Base-by-base conservation (phyloP, 768 basidiomycete genomes). In the Psilocybe sp. region DNA sequence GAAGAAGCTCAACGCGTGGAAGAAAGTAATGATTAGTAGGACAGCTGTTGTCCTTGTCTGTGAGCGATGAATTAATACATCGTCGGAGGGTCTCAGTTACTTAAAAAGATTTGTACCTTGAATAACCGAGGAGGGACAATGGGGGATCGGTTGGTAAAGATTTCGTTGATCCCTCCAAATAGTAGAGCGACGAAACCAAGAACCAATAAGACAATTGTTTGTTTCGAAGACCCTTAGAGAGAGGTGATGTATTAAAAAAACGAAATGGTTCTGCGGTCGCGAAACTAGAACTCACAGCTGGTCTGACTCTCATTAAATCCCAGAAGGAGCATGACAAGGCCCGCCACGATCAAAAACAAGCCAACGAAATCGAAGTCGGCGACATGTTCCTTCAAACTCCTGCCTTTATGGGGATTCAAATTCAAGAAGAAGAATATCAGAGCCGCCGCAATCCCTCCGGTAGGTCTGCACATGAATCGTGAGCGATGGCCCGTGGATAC, bases 91-190 rank as follows among this genome's bases (percentile, higher is more conserved):
- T 15, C 5, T 38, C 4, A 1, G 44, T 9, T 6, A 37, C 43
- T 14, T 32, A 16, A 39, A 3, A 35, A n/a, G 13, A 9, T 18
- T 48, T 69, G 35, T 46, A 82, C 85, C 69, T 80, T 81, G 71
- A 91, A 90, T 23, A 91, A 60, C 11, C 89, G 80, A 7, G 87
- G 81, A 19, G 89, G 89, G 9, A 92, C 58, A 47, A 92, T 86
- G 0, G 87, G 84, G 4, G 84, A 82, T 13, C 84, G 74, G 14
- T 61, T 76, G 1, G 89, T 92, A 53, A 64, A 75, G 2, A 66
- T 44, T 62, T 92, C 89, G 50, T 87, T 84, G 5, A 85, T 53
- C 2, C 64, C 75, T 8, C 76, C 81, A 2, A 58, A 39, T 11
- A 88, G 28, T 5, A 92, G 67, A 8, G 84, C 51, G 0, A 72